A percentile compares a stretch with the other conserved stretches of the same genome.
phyloP scores from a whole-genome alignment of 192 early-diverging fungal species.

The Entomortierella chlamydospora region DNA sequence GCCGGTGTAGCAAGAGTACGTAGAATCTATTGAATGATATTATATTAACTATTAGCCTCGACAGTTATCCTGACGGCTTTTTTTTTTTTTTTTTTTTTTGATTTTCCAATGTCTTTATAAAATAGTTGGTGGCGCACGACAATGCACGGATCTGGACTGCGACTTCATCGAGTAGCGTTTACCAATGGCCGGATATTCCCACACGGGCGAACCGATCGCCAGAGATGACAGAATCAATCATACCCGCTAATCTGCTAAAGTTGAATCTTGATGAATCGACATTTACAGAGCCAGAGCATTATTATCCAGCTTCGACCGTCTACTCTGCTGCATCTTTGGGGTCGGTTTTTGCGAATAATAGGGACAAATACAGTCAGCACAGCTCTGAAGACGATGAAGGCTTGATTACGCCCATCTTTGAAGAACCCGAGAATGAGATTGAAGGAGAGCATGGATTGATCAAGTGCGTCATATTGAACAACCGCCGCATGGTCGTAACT shows the following conservation, averaged over 20 bases:
- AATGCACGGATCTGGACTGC: constrained; percentile 94
- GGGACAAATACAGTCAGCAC: constrained; percentile 47
- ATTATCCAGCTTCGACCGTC: constrained; percentile 54
- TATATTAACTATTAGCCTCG: background rate
- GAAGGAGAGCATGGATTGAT: constrained; percentile 73
- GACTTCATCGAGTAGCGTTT: constrained; percentile 83
- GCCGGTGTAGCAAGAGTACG: constrained; percentile 83
- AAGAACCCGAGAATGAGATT: constrained; percentile 41
- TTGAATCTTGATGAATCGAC: constrained; percentile 54
- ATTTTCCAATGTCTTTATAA: too few relatives aligned
- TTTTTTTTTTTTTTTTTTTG: too few relatives aligned
- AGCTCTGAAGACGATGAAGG: constrained; percentile 53
- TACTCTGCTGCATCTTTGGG: constrained; percentile 52
- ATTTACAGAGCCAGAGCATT: constrained; percentile 55
- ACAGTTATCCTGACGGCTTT: too few relatives aligned
- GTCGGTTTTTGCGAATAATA: constrained; percentile 29
- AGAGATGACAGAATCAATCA: constrained; percentile 47
- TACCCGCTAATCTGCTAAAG: constrained; percentile 60
- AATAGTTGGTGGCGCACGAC: constrained; percentile 81
- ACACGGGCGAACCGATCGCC: constrained; percentile 58
- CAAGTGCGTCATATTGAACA: constrained; percentile 79
- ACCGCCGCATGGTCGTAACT: constrained; percentile 87
- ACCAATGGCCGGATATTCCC: constrained; percentile 87
- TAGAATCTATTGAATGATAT: background rate
- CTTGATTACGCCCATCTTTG: constrained; percentile 45